These are phyloP conservation scores for Fusarium sp. DNA, from an alignment of 2,329 filamentous ascomycete genomes.

Conservation along the genomic window DNA sequence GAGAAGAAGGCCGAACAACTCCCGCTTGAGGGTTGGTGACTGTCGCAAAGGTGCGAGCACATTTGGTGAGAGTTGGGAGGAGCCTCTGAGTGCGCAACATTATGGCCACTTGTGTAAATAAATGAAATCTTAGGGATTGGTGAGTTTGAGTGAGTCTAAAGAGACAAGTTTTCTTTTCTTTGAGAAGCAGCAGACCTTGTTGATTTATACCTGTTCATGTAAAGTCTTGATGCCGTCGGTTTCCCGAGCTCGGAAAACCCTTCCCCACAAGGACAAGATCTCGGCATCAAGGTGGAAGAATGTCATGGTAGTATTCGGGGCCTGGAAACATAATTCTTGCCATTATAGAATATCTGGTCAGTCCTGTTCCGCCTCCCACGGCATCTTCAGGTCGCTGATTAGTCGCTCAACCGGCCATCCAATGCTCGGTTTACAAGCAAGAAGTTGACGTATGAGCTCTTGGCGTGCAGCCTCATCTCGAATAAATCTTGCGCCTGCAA, in stretches of 20 bases:
- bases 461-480: constrained; percentile 41
- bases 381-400: constrained; percentile 45
- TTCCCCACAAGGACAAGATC: constrained; percentile 16
- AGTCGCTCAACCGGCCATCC: constrained; percentile 56
- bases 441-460: constrained; percentile 49
- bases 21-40: constrained; percentile 7
- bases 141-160: rapidly evolving
- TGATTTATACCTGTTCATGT: constrained; percentile 36
- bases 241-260: constrained; percentile 46
- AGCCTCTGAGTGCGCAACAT: constrained; percentile 29
- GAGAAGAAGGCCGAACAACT: constrained; percentile 51
- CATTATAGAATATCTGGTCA: background rate
- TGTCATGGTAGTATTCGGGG: background rate
- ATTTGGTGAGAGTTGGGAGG: constrained; percentile 4
- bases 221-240: constrained; percentile 2
- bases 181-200: background rate
- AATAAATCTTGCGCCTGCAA: constrained; percentile 49
- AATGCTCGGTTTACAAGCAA: constrained; percentile 49
- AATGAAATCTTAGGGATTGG: rapidly evolving
- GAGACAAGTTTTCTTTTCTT: background rate
- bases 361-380: constrained; percentile 37
- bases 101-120: background rate
- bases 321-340: background rate
- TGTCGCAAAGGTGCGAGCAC: constrained; percentile 26
- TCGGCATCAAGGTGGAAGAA: background rate